These are phyloP conservation scores for Bullera alba DNA, from an alignment of 768 basidiomycete species.

Conservation along the genomic window DNA sequence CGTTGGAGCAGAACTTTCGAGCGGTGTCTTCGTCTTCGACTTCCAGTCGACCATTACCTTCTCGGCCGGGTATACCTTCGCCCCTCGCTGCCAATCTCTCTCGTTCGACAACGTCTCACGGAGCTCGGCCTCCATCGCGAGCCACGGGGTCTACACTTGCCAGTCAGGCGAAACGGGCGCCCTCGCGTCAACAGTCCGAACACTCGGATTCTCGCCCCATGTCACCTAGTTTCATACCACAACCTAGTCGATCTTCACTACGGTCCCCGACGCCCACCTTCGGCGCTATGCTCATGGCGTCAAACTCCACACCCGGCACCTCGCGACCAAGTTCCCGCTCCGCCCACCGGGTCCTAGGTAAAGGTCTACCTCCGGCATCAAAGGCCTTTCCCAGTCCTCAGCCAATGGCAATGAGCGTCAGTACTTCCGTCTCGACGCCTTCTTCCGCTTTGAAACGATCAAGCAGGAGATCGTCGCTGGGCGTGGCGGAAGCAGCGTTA, in stretches of 20 bases:
- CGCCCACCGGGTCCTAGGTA: slow-evolving; percentile 11
- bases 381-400: neutral
- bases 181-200: slow-evolving; percentile 17
- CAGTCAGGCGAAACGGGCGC: neutral
- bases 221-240: slow-evolving; percentile 20
- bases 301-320: slow-evolving; percentile 7
- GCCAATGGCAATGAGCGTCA: neutral
- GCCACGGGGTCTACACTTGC: neutral
- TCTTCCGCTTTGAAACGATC: slow-evolving; percentile 2
- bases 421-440: neutral
- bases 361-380: slow-evolving; percentile 20
- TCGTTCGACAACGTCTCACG: neutral
- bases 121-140: slow-evolving; percentile 3
- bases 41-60: slow-evolving; percentile 19
- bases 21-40: slow-evolving; percentile 26
- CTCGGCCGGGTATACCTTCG: slow-evolving; percentile 35
- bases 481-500: slow-evolving; percentile 3
- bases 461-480: slow-evolving; percentile 3
- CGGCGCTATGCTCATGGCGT: neutral
- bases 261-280: slow-evolving; percentile 13
- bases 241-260: slow-evolving; percentile 7
- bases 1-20: slow-evolving; percentile 16
- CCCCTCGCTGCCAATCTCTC: slow-evolving; percentile 15
- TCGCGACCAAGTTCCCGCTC: slow-evolving; percentile 2
- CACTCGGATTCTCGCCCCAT: slow-evolving; percentile 15